Evolutionary conservation across 345 rosid genomes (phyloP).

Genomic region (Viola odorata): DNA sequence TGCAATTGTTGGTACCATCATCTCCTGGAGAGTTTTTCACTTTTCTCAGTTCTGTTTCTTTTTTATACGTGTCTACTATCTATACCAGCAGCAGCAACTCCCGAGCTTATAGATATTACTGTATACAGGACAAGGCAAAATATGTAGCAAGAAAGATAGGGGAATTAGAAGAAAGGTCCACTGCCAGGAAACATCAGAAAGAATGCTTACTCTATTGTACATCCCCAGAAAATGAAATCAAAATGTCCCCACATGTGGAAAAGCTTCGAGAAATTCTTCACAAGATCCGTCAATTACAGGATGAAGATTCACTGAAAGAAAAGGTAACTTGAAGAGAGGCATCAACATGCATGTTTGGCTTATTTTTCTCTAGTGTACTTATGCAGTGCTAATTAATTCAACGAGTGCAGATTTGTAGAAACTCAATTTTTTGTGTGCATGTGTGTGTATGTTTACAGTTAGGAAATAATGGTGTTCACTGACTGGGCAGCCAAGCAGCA

Average conservation of each 20-base stretch:
- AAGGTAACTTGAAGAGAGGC: conserved; percentile 38
- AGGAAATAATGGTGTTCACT: no score
- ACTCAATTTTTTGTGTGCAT: neutral
- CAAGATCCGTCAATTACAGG: conserved; percentile 48
- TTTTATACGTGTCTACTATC: no score
- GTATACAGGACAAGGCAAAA: conserved; percentile 54
- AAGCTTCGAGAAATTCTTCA: conserved; percentile 54
- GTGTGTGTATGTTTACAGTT: neutral
- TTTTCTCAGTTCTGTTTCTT: no score
- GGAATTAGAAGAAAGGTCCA: conserved; percentile 30
- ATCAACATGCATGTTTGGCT: neutral
- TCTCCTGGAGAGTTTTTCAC: no score
- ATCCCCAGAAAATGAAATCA: conserved; percentile 23
- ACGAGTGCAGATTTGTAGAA: neutral
- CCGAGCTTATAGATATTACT: neutral
- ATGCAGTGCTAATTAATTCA: neutral
- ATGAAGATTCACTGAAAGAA: conserved; percentile 45
- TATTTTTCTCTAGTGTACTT: neutral
- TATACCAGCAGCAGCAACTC: no score
- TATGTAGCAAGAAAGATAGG: conserved; percentile 41
- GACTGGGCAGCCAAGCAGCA: neutral
- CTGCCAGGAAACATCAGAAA: conserved; percentile 14
- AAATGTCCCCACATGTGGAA: conserved; percentile 41
- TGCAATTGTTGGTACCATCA: no score
- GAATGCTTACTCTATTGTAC: conserved; percentile 28